Conservation (phyloP, 2,329 filamentous ascomycete species). For the Alternaria solani region DNA sequence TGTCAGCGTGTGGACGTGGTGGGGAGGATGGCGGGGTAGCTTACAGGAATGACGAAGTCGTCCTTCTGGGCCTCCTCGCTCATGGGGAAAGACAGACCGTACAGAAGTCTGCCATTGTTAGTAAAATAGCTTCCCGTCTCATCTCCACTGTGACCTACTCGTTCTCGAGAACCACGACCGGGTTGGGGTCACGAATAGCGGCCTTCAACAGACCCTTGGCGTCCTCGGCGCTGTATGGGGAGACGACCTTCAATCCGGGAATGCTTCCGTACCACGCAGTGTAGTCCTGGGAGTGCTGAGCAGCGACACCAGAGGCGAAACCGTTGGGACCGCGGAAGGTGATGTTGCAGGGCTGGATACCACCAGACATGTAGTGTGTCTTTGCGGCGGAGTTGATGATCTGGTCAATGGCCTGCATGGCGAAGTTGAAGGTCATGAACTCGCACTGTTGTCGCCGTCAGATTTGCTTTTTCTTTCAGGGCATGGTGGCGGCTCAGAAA, state of each 20-base stretch:
- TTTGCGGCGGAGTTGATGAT: constrained; percentile 99
- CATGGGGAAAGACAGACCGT: constrained; percentile 96
- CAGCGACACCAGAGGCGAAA: constrained; percentile 92
- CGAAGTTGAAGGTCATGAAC: constrained; percentile 99
- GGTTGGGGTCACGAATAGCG: constrained; percentile 97
- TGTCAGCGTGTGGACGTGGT: constrained; percentile 18
- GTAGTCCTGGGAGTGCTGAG: constrained; percentile 99
- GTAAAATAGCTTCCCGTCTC: background rate
- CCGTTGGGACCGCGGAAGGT: constrained; percentile 99
- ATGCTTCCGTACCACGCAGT: constrained; percentile 99
- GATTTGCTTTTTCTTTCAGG: constrained; percentile 4
- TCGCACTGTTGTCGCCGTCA: constrained; percentile 72
- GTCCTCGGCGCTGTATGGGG: constrained; percentile 96
- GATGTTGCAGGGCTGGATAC: constrained; percentile 99
- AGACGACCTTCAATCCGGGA: constrained; percentile 94
- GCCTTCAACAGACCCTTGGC: constrained; percentile 98
- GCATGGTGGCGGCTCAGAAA: background rate
- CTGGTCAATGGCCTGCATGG: constrained; percentile 99
- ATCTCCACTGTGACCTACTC: constrained; percentile 47
- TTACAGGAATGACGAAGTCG: constrained; percentile 88
- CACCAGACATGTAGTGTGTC: constrained; percentile 99
- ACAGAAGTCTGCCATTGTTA: constrained; percentile 68
- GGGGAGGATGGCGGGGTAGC: constrained; percentile 14
- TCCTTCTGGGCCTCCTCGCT: constrained; percentile 94
- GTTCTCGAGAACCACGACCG: constrained; percentile 74